A percentile compares a stretch with the other conserved stretches of the same genome.
phyloP scores from a whole-genome alignment of 306 rosid genomes.

The Gastrolobium villosum region DNA sequence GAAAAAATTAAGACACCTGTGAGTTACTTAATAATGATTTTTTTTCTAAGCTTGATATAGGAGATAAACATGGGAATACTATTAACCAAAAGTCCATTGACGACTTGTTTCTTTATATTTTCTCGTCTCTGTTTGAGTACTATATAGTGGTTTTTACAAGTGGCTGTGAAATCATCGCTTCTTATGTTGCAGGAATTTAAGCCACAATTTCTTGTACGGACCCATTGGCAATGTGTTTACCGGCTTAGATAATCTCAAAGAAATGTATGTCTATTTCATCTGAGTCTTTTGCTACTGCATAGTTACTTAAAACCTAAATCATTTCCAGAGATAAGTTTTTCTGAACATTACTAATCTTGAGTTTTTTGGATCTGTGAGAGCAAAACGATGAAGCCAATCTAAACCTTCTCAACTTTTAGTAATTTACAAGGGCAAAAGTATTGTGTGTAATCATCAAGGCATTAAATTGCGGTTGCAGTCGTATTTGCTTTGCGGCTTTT shows the following conservation, averaged over 20 bases:
- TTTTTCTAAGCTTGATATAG: slow-evolving; percentile 10
- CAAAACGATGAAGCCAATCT: not conserved
- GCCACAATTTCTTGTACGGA: slow-evolving; percentile 86
- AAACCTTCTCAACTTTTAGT: slow-evolving; percentile 27
- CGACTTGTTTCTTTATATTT: slow-evolving; percentile 4
- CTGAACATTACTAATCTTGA: slow-evolving; percentile 4
- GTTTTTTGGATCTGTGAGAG: not conserved
- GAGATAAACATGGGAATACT: slow-evolving; percentile 17
- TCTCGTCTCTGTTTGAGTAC: slow-evolving; percentile 8
- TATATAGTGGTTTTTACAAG: slow-evolving; percentile 20
- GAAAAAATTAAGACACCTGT: slow-evolving; percentile 80
- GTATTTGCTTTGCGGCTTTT: too few relatives aligned
- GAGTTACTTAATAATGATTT: slow-evolving; percentile 56
- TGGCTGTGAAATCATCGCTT: slow-evolving; percentile 39
- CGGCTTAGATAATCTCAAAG: slow-evolving; percentile 77
- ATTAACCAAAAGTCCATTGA: slow-evolving; percentile 8
- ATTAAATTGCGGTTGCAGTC: too few relatives aligned
- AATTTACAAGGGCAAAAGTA: slow-evolving; percentile 3
- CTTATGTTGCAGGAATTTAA: slow-evolving; percentile 78
- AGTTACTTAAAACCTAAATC: slow-evolving; percentile 29
- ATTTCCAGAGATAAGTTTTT: not conserved
- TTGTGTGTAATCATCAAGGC: not conserved
- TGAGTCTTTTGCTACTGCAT: slow-evolving; percentile 22
- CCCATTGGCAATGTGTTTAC: slow-evolving; percentile 85
- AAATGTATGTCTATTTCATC: slow-evolving; percentile 71